A percentile compares a stretch with the other conserved stretches of the same genome.
Evolutionary conservation across 169 alveolate species (phyloP).

Genomic region (Neospora caninum): DNA sequence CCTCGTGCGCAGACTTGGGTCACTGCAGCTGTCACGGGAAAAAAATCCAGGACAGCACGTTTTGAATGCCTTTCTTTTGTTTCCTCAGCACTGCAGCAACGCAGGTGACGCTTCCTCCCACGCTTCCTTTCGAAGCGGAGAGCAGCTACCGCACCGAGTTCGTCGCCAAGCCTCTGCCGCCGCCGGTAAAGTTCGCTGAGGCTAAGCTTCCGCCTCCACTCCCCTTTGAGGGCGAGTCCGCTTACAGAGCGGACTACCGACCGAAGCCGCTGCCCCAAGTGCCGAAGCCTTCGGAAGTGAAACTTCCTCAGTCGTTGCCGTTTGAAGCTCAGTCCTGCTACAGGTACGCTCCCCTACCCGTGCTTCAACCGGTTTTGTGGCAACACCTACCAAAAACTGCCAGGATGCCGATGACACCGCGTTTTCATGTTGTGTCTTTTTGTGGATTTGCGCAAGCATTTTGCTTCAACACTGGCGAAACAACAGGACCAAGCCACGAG

Average conservation of each 20-base stretch:
- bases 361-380: not conserved
- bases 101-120: conserved; percentile 51
- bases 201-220: conserved; percentile 66
- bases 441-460: too few species aligned
- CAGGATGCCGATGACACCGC: too few species aligned
- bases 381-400: not conserved
- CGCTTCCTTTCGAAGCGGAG: conserved; percentile 78
- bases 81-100: not conserved
- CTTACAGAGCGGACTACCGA: conserved; percentile 68
- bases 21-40: too few species aligned
- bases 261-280: conserved; percentile 65
- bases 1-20: too few species aligned
- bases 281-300: conserved; percentile 54
- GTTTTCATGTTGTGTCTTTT: too few species aligned
- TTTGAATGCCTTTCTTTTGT: not conserved
- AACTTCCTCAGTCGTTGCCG: conserved; percentile 71
- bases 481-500: too few species aligned
- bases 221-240: conserved; percentile 71
- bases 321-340: conserved; percentile 70
- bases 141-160: conserved; percentile 76
- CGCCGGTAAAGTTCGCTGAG: conserved; percentile 54
- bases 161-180: conserved; percentile 75
- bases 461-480: too few species aligned
- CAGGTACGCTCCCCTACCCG: conserved; percentile 2
- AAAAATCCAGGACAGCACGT: too few species aligned